These are phyloP conservation scores for Podospora didyma DNA, from an alignment of 495 filamentous ascomycete genomes.

Conservation along the genomic window DNA sequence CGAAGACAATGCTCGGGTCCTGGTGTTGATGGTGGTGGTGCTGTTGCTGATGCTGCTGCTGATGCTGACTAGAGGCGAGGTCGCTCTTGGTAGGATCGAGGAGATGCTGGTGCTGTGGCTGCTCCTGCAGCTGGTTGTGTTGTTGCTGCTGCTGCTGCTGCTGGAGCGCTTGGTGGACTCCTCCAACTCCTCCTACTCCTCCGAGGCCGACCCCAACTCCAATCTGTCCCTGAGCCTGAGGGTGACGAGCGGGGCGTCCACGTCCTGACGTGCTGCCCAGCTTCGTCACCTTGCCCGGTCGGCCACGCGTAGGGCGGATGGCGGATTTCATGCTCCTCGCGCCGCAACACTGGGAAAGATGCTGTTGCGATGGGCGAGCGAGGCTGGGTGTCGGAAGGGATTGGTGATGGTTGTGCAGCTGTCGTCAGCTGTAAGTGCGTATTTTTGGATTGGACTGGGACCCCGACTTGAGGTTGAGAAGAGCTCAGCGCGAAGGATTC, in stretches of 20 bases:
- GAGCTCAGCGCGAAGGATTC: neutral
- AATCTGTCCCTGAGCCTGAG: slow-evolving; percentile 10
- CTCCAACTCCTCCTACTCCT: neutral
- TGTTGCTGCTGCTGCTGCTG: neutral
- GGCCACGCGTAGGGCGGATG: slow-evolving; percentile 30
- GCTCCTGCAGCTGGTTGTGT: slow-evolving; percentile 1
- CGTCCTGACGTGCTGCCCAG: slow-evolving; percentile 26
- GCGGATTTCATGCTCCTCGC: slow-evolving; percentile 27
- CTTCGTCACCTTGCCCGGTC: slow-evolving; percentile 42
- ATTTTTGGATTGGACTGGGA: slow-evolving; percentile 11
- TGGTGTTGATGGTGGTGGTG: slow-evolving; percentile 41
- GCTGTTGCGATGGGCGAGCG: slow-evolving; percentile 6
- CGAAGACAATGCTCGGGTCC: slow-evolving; percentile 48
- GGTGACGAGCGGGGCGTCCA: slow-evolving; percentile 22
- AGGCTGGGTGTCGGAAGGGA: slow-evolving; percentile 8
- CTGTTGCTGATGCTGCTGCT: neutral
- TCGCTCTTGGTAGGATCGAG: neutral
- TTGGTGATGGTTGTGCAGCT: slow-evolving; percentile 26
- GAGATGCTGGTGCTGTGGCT: slow-evolving; percentile 41
- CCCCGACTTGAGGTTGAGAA: slow-evolving; percentile 2
- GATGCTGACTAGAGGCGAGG: no score
- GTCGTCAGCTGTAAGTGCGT: slow-evolving; percentile 29
- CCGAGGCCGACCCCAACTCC: slow-evolving; percentile 8
- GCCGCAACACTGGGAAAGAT: neutral
- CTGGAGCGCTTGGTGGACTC: neutral